Conservation (phyloP, 2,329 filamentous ascomycete genomes). For the Fusarium zealandicum region DNA sequence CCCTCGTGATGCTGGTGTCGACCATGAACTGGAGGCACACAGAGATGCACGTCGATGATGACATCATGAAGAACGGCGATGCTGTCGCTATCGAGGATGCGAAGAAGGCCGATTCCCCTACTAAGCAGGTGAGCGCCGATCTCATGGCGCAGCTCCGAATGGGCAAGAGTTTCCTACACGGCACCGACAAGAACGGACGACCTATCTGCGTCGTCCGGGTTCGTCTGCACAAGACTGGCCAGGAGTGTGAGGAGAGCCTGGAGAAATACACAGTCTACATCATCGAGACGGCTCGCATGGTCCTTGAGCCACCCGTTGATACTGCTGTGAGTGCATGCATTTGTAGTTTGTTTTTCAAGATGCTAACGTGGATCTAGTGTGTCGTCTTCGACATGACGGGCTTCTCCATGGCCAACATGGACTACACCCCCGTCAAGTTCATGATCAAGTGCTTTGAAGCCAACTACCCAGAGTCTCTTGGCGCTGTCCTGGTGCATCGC, state of each 20-base stretch:
- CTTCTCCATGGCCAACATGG: constrained; percentile 96
- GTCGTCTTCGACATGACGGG: constrained; percentile 96
- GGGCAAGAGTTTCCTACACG: constrained; percentile 94
- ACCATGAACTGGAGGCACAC: constrained; percentile 90
- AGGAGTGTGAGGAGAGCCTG: constrained; percentile 81
- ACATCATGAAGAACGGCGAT: constrained; percentile 83
- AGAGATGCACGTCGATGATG: constrained; percentile 87
- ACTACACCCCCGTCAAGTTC: constrained; percentile 96
- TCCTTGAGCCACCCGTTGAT: constrained; percentile 81
- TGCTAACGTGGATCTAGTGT: constrained; percentile 63
- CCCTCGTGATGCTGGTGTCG: constrained; percentile 90
- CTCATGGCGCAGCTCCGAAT: constrained; percentile 85
- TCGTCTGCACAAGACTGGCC: constrained; percentile 79
- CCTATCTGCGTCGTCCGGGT: constrained; percentile 89
- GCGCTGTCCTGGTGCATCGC: constrained; percentile 91
- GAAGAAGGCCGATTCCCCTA: constrained; percentile 61
- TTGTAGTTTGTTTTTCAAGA: neutral
- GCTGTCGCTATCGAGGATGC: constrained; percentile 67
- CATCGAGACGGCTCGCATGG: constrained; percentile 91
- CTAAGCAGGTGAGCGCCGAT: constrained; percentile 74
- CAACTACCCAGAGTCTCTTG: constrained; percentile 94
- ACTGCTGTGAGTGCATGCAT: constrained; percentile 75
- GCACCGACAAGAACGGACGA: constrained; percentile 80
- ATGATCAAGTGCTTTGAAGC: constrained; percentile 99
- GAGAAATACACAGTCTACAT: constrained; percentile 92